Base-by-base conservation (phyloP, 2,329 filamentous ascomycete genomes). In the Alternaria incomplexa region DNA sequence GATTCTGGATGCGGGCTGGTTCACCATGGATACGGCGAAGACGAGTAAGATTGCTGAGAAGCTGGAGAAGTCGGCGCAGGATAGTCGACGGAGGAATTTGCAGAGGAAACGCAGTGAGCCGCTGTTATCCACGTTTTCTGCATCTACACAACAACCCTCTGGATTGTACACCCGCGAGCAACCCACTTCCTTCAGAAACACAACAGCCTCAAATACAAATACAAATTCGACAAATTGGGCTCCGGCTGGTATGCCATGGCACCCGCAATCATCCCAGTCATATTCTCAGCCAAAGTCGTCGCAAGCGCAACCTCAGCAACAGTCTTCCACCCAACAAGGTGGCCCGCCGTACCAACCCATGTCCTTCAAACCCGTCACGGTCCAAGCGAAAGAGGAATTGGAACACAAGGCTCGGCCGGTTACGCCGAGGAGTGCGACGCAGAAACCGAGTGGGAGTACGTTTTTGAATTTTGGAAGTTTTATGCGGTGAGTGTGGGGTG, bases 381-480 rank as follows among this genome's bases (percentile, higher is more conserved):
- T 28, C 6, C 26, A 40, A n/a, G 23, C 47, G 9, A n/a, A 26
- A 0, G 56, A 58, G 8, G 54, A 56, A 10, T 12, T 44, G n/a
- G 20, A 36, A 2, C 17, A 44, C 22, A 44, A 56, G 15, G 10
- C 51, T 1, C 5, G 61, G 4, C 62, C 58, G 2, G 30, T 12
- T 4, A 56, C 53, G 3, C 44, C 44, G 4, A 23, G 62, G 11
- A 43, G 52, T 4, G 54, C 58, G 6, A 64, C 62, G 3, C 58
- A 56, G 10, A 22, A 25, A 2, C 62, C 58, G 4, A 26, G 43
- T 5, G 58, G 58, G 0, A 32, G 47, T 4, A 64, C 62, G 5
- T 64, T 64, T 48, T 23, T 64, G 44, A 58, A 57, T 4, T 64
- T 58, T 43, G 54, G 58, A 4, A 40, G 58, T 13, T 64, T 58